These are phyloP conservation scores for Bruguiera gymnorhiza DNA, from an alignment of 345 rosid species.

Conservation along the genomic window DNA sequence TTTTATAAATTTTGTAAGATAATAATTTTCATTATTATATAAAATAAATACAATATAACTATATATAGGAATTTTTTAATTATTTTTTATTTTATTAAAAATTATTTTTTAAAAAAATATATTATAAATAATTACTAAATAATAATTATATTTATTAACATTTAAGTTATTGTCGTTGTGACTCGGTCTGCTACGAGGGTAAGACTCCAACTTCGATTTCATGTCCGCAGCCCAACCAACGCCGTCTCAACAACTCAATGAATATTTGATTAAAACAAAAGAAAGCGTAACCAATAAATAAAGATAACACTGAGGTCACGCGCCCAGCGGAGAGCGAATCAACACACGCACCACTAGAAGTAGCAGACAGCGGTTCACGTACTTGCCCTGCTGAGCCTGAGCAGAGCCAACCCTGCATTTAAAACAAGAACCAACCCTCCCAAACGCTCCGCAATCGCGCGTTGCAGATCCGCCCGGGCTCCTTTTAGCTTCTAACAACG, in stretches of 20 bases:
- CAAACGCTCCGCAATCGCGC: constrained; percentile 21
- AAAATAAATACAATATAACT: too few species aligned
- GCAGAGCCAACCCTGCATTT: constrained; percentile 11
- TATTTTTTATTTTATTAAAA: too few species aligned
- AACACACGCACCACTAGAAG: constrained; percentile 25
- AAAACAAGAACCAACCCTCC: neutral
- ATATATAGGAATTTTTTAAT: too few species aligned
- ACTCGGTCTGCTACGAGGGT: too few species aligned
- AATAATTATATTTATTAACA: too few species aligned
- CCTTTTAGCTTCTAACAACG: neutral
- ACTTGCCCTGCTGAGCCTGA: constrained; percentile 17
- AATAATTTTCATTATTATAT: too few species aligned
- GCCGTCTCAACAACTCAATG: neutral
- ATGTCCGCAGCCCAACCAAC: neutral
- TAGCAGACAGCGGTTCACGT: constrained; percentile 5
- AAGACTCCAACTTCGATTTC: neutral
- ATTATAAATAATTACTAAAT: too few species aligned
- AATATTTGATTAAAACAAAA: neutral
- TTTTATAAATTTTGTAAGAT: too few species aligned
- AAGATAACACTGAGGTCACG: neutral
- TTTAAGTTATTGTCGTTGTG: too few species aligned
- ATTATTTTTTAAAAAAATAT: too few species aligned
- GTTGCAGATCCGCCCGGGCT: constrained; percentile 1
- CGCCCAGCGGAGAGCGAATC: neutral
- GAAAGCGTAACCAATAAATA: neutral